A percentile compares a stretch with the other conserved stretches of the same genome.
These are phyloP conservation scores for Penicillium brevicompactum DNA, from an alignment of 2,329 filamentous ascomycete species.

Conservation along the genomic window DNA sequence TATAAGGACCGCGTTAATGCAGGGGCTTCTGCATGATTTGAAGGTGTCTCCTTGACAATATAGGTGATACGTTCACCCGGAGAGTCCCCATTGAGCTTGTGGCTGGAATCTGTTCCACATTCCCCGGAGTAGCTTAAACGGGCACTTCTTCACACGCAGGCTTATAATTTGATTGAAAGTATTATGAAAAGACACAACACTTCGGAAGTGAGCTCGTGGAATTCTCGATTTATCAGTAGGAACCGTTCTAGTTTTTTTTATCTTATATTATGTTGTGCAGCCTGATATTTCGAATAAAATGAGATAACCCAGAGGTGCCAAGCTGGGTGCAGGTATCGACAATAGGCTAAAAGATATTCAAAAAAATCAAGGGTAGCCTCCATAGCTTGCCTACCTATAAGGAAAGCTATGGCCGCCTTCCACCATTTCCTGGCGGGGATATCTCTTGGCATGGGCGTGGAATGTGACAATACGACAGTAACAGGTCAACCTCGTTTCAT, in stretches of 20 bases:
- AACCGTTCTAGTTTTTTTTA: too few relatives aligned
- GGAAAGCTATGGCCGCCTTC: neutral
- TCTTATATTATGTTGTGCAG: too few relatives aligned
- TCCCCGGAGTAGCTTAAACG: neutral
- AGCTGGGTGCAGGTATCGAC: neutral
- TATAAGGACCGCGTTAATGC: constrained; percentile 8
- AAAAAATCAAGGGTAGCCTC: neutral
- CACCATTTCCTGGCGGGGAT: neutral
- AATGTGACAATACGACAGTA: neutral
- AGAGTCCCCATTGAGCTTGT: neutral
- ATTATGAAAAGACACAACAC: too few relatives aligned
- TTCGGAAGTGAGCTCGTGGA: too few relatives aligned
- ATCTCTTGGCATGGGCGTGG: neutral
- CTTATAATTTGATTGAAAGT: too few relatives aligned
- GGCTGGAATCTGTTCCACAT: neutral
- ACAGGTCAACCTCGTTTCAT: neutral
- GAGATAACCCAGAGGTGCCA: too few relatives aligned
- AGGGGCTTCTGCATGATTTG: neutral
- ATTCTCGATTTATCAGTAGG: too few relatives aligned
- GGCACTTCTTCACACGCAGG: too few relatives aligned
- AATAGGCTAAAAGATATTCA: neutral
- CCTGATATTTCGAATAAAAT: too few relatives aligned
- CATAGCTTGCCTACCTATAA: neutral
- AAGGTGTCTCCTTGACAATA: constrained; percentile 5
- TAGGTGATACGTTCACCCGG: neutral